phyloP scores from a whole-genome alignment of 176 grass and related monocot genomes.

The Pontederia paniculata region DNA sequence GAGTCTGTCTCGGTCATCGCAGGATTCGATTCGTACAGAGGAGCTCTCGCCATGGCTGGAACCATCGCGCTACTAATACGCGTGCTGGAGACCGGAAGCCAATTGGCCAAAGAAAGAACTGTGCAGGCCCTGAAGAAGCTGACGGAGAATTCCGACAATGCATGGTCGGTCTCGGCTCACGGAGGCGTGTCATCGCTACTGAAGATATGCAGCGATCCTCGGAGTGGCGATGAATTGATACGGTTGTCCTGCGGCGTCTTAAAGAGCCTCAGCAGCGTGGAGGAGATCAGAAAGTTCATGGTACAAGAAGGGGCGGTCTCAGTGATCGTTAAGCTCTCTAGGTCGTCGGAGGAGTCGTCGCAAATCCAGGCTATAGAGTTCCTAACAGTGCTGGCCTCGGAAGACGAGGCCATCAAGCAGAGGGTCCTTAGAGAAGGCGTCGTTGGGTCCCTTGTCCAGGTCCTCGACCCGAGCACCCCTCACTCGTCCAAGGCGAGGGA shows the following conservation, averaged over 20 bases:
- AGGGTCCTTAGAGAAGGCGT: slow-evolving; percentile 26
- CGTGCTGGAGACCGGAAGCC: slow-evolving; percentile 30
- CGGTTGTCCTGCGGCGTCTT: slow-evolving; percentile 46
- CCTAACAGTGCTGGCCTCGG: slow-evolving; percentile 31
- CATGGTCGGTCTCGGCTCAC: slow-evolving; percentile 79
- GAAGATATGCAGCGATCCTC: slow-evolving; percentile 31
- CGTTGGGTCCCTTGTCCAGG: slow-evolving; percentile 31
- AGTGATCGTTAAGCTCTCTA: slow-evolving; percentile 35
- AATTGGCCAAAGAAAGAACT: slow-evolving; percentile 31
- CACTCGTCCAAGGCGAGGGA: slow-evolving; percentile 55
- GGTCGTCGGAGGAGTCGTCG: slow-evolving; percentile 28
- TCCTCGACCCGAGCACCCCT: slow-evolving; percentile 35
- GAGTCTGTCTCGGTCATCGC: slow-evolving; percentile 44
- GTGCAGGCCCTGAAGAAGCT: slow-evolving; percentile 51
- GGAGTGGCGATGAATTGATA: slow-evolving; percentile 29
- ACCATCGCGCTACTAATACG: slow-evolving; percentile 49
- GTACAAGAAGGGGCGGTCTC: slow-evolving; percentile 43
- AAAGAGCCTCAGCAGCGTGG: slow-evolving; percentile 45
- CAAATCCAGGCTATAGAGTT: slow-evolving; percentile 60
- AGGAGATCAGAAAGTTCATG: slow-evolving; percentile 77
- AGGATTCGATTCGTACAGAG: slow-evolving; percentile 32
- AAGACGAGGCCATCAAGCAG: slow-evolving; percentile 19
- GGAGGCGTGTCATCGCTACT: slow-evolving; percentile 65
- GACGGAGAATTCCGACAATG: slow-evolving; percentile 77
- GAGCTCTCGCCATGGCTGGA: slow-evolving; percentile 45